Conservation (phyloP, 306 rosid species). For the Ceratonia siliqua region DNA sequence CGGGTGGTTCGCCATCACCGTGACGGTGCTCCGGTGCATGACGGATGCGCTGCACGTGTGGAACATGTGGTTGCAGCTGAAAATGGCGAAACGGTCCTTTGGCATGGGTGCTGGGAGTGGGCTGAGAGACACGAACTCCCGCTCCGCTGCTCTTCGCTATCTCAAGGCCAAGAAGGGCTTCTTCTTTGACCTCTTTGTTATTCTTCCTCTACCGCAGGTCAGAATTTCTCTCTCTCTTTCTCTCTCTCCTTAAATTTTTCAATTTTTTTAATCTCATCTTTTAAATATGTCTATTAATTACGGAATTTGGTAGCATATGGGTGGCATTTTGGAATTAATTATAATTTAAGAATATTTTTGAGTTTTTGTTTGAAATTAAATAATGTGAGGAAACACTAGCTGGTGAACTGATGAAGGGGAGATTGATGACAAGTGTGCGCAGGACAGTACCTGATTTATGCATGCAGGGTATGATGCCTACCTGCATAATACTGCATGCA, state of each 20-base stretch:
- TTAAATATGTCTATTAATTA: neutral
- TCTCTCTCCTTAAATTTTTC: too few species aligned
- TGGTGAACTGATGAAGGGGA: neutral
- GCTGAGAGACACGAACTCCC: conserved; percentile 22
- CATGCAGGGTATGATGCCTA: conserved; percentile 16
- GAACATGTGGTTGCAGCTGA: conserved; percentile 87
- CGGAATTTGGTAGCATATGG: neutral
- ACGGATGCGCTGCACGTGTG: conserved; percentile 85
- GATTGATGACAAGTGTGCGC: conserved; percentile 22
- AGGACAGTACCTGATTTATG: conserved; percentile 23
- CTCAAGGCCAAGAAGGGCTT: conserved; percentile 57
- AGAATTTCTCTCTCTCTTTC: neutral
- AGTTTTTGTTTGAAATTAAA: neutral
- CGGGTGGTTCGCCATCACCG: conserved; percentile 88
- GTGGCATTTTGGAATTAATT: neutral
- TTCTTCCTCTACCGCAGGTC: conserved; percentile 94
- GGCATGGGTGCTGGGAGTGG: conserved; percentile 22
- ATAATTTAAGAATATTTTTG: neutral
- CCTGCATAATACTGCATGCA: conserved; percentile 15
- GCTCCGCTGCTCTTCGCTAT: conserved; percentile 54
- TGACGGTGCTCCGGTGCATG: conserved; percentile 95
- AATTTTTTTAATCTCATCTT: neutral
- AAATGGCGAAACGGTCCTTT: conserved; percentile 52
- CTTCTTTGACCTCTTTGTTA: conserved; percentile 79
- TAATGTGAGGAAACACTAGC: neutral